Evolutionary conservation across 352 stramenopile genomes (phyloP).

Genomic region (Paralagenidium karlingii): DNA sequence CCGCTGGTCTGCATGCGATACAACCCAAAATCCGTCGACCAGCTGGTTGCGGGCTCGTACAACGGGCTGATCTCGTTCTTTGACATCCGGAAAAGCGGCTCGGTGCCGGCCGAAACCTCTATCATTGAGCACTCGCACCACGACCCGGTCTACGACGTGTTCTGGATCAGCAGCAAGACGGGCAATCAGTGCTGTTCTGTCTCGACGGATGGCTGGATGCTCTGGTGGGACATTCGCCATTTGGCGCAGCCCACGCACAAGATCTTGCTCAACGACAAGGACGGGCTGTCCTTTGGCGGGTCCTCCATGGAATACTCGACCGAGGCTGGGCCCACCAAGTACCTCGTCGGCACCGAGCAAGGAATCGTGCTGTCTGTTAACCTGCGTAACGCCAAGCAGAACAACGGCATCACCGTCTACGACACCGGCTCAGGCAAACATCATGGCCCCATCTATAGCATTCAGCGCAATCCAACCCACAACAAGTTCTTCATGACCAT

Average conservation of each 20-base stretch:
- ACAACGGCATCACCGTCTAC: conserved; percentile 95
- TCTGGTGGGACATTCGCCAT: conserved; percentile 86
- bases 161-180: conserved; percentile 94
- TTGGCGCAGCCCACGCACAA: conserved; percentile 75
- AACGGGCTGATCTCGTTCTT: conserved; percentile 97
- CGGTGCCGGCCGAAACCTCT: conserved; percentile 81
- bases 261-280: conserved; percentile 61
- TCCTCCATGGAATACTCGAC: conserved; percentile 95
- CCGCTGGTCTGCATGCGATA: conserved; percentile 90
- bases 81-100: conserved; percentile 88
- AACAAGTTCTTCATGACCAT: conserved; percentile 98
- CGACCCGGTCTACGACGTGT: conserved; percentile 94
- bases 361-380: conserved; percentile 93
- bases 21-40: conserved; percentile 94
- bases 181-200: conserved; percentile 94
- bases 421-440: conserved; percentile 91
- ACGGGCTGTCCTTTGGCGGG: conserved; percentile 84
- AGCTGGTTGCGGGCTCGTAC: conserved; percentile 92
- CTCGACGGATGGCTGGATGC: conserved; percentile 91
- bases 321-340: conserved; percentile 94
- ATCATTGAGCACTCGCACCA: conserved; percentile 96
- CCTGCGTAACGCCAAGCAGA: conserved; percentile 92
- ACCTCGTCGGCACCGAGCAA: conserved; percentile 96
- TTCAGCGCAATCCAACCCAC: conserved; percentile 95
- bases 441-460: conserved; percentile 91